Evolutionary conservation across 768 basidiomycete genomes (phyloP), one percentile per base, ranked within the genome.

Genomic region (Tylopilus cervinicoccineus): DNA sequence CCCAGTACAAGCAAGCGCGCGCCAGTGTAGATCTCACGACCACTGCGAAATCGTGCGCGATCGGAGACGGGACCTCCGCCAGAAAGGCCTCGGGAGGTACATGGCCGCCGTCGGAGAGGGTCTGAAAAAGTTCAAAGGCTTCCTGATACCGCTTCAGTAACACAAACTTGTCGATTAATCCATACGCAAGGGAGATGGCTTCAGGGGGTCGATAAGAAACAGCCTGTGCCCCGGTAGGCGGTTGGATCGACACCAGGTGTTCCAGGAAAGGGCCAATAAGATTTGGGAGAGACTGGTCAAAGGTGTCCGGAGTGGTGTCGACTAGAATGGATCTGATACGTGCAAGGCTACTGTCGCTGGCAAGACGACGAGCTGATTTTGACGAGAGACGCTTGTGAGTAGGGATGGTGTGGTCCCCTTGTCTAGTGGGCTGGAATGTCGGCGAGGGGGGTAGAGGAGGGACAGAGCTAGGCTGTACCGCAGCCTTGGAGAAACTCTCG

Each of bases 1-100:
- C 68, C 77, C 79, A 83, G 52, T 76, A 69, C 32, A 81, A 56
- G 52, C 78, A 76, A 7, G 83, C 71, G 38, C 74, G 73, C 10
- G 78, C 70, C 28, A 84, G 59, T 12, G 77, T 71, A 22, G 75
- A 69, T 20, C 70, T 66, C 20, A 85, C 65, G 43, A 84, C 76
- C 17, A 75, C 63, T 19, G 66, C 59, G 40, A 80, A 73, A 52
- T 79, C 70, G 1, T 67, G 61, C 13, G 47, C 46, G 7, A 66
- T 55, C 16, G 64, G 64, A 46, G 59, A 45, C 0, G 64, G 56
- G 13, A 68, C 59, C 32, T 76, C 71, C 13, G 69, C 57, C 34
- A 65, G 62, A 32, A 83, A 62, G 4, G 77, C 74, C 46, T 76
- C 72, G 2, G 70, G 47, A 14, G 82, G 77, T 42, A 86, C 65